These are phyloP conservation scores for Citrullus mucosospermus DNA, from an alignment of 306 rosid species.

Conservation along the genomic window DNA sequence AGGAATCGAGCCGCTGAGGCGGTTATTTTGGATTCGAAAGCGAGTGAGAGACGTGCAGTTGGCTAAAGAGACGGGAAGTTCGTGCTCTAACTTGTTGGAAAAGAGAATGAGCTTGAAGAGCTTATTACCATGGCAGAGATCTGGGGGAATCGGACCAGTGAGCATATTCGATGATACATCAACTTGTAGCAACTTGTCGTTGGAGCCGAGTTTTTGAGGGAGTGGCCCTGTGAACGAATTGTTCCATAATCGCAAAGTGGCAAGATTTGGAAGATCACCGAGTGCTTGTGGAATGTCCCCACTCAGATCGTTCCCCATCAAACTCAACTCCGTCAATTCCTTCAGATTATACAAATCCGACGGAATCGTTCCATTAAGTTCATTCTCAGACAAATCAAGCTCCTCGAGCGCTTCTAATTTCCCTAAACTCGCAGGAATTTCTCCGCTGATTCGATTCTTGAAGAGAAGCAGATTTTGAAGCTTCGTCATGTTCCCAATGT, in stretches of 20 bases:
- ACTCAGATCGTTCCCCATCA: conserved; percentile 45
- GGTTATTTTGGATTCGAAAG: conserved; percentile 61
- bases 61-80: conserved; percentile 33
- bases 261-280: conserved; percentile 57
- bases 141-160: conserved; percentile 59
- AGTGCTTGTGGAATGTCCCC: conserved; percentile 59
- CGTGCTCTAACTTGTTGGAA: conserved; percentile 25
- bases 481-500: conserved; percentile 55
- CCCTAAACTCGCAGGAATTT: conserved; percentile 55
- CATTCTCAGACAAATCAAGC: conserved; percentile 73
- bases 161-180: conserved; percentile 75
- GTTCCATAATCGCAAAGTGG: conserved; percentile 44
- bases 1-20: conserved; percentile 57
- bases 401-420: conserved; percentile 30
- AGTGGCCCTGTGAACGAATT: conserved; percentile 61
- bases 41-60: conserved; percentile 50
- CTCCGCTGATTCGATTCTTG: conserved; percentile 41
- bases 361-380: conserved; percentile 64
- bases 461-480: conserved; percentile 50
- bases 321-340: conserved; percentile 32
- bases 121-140: conserved; percentile 47
- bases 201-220: conserved; percentile 56
- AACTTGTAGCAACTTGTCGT: conserved; percentile 27
- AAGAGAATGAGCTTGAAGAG: conserved; percentile 55
- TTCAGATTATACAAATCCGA: conserved; percentile 19